Base-by-base conservation (phyloP, 1,284 basidiomycete species). In the Ceratobasidium sp. region DNA sequence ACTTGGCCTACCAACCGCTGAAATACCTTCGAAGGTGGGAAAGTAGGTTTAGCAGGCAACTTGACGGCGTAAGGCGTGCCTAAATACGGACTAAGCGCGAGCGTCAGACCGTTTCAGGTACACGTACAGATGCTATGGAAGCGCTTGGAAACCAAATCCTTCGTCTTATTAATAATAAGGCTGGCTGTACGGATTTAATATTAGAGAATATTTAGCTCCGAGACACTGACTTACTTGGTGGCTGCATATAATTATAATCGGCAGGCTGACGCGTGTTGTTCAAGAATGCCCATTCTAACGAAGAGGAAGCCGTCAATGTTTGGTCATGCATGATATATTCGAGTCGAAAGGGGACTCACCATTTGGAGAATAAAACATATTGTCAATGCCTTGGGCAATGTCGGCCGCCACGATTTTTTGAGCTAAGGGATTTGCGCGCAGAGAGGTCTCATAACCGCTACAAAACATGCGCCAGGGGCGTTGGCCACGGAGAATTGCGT, bases 41-140 rank as follows among this genome's bases (percentile, higher is more conserved):
- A 89, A n/a, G 86, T 86, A 41, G 89, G 88, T 1, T 83, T 81
- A 24, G 77, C 80, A 0, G 89, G 89, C n/a, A 89, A 81, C 5
- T 80, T 79, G 57, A 88, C 85, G 24, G 79, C 78, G 80, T 86
- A 63, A 6, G 71, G 59, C 14, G 72, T 48, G 27, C 60, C 41
- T 44, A 6, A 45, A 17, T 19, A 7, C 24, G 27, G 29, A 24
- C 7, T 24, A 24, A 57, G 54, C 6, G 19, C 29, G 8, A 22
- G 22, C 54, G 15, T 6, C 7, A 17, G 27, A 11, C 9, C 19
- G 60, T 45, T 6, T 7, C 2, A 87, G 8, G 78, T 9, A 15
- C 11, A 11, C 63, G 33, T 77, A 85, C 29, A 79, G 76, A 69
- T 85, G 45, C 31, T 79, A 69, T 85, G 85, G 33, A 79, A 76